Percentiles rank a stretch among this genome's conserved stretches.
Conservation (phyloP, 1,284 basidiomycete species). For the Rhodotorula sp. region DNA sequence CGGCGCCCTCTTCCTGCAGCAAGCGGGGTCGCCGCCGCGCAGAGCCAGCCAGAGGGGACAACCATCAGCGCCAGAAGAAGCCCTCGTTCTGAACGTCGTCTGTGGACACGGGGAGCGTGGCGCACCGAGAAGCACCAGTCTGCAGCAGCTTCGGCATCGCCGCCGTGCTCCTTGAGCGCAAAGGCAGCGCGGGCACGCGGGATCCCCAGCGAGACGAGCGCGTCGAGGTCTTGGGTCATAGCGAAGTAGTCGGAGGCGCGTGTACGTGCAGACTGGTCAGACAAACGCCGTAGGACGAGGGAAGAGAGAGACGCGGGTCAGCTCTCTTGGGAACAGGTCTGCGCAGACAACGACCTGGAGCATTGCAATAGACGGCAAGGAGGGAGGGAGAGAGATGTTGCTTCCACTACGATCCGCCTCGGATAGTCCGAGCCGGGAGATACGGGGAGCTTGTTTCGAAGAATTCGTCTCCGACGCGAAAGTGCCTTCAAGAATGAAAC, state of each 20-base stretch:
- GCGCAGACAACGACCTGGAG: neutral
- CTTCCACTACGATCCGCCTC: conserved; percentile 3
- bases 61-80: neutral
- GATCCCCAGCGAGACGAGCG: conserved; percentile 28
- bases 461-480: neutral
- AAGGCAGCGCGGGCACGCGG: conserved; percentile 16
- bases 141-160: conserved; percentile 28
- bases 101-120: neutral
- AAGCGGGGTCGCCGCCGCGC: neutral
- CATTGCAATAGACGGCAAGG: neutral
- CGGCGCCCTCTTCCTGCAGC: conserved; percentile 20
- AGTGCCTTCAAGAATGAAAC: neutral
- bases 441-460: neutral
- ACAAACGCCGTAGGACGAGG: too few relatives aligned
- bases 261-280: too few relatives aligned
- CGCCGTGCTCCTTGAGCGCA: conserved; percentile 24
- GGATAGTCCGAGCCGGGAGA: conserved; percentile 3
- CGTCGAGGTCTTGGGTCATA: neutral
- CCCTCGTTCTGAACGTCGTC: too few relatives aligned
- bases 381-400: neutral
- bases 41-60: neutral
- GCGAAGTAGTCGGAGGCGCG: too few relatives aligned
- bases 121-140: conserved; percentile 34
- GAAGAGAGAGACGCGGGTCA: neutral
- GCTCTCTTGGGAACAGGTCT: neutral